Base-by-base conservation (phyloP, 352 stramenopile genomes). In the Phytopythium montanum region DNA sequence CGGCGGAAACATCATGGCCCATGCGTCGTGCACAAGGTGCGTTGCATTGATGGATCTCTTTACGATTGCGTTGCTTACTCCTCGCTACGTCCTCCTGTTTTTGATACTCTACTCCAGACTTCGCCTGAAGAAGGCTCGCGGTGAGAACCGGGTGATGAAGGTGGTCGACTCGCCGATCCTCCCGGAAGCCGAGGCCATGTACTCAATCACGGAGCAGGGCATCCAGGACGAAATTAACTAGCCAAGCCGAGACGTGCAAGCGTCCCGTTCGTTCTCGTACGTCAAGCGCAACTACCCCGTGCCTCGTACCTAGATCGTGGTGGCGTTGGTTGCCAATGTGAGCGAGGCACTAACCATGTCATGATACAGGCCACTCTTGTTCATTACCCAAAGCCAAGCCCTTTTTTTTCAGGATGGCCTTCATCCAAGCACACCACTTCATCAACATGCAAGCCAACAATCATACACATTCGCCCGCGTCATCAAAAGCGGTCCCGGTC, bases 81-180 rank as follows among this genome's bases (percentile, higher is more conserved):
- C 12, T 44, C 38, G 16, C 38, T 44, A 44, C 7, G 3, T n/a
- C 38, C 13, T 44, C 38, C 38, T 44, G 38, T 16, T 21, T 21
- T 21, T n/a, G n/a, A n/a, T n/a, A n/a, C n/a, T 45, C 28, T 56
- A 29, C 48, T 53, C 8, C 34, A 90, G 81, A 65, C 73, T 98
- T 59, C 92, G 96, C 14, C 76, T 99, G 45, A 90, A 93, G 50
- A 99, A 99, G 69, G 97, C 92, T 14, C 91, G 97, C 45, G 98
- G 97, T 14, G 97, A 99, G 65, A 99, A 99, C 62, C 95, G 98
- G 23, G 96, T 99, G 59, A 99, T 98, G 86, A 99, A 98, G 69
- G 84, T 98, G 19, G 89, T 98, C 29, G 96, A 98, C 69, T 98
- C 91, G 5, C 98, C 98, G 16, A 99, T 97, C 28, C 72, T 99